Conservation (phyloP, 2,329 filamentous ascomycete genomes). For the Neurospora crassa region DNA sequence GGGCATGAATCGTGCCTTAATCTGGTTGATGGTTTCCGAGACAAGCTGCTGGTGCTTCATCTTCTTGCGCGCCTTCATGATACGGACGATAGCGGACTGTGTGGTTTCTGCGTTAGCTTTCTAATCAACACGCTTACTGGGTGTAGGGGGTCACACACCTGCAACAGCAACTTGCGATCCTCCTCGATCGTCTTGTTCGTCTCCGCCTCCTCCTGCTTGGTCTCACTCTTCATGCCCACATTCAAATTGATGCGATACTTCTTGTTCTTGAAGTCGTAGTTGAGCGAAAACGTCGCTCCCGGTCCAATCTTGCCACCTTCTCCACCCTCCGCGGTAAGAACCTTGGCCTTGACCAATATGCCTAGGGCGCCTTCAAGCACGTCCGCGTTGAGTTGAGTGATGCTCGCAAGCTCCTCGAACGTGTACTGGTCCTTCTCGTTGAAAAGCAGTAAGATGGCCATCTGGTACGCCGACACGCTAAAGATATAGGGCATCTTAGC, state of each 20-base stretch:
- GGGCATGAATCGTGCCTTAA: conserved; percentile 83
- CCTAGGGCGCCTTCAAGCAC: conserved; percentile 77
- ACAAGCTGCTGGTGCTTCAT: conserved; percentile 97
- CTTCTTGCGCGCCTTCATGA: conserved; percentile 99
- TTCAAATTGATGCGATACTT: conserved; percentile 97
- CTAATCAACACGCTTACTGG: not conserved
- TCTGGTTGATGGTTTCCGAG: conserved; percentile 91
- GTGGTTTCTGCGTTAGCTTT: not conserved
- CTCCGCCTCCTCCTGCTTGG: conserved; percentile 91
- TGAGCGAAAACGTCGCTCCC: conserved; percentile 73
- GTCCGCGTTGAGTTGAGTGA: conserved; percentile 71
- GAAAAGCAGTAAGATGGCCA: conserved; percentile 90
- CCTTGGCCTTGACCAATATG: conserved; percentile 88
- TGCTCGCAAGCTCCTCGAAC: conserved; percentile 79
- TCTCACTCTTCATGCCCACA: conserved; percentile 86
- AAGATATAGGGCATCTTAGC: conserved; percentile 91
- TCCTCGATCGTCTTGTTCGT: conserved; percentile 99
- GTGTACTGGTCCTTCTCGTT: conserved; percentile 80
- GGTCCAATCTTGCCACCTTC: conserved; percentile 67
- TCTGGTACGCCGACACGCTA: conserved; percentile 95
- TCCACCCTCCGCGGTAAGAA: conserved; percentile 56
- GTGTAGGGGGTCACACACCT: conserved; percentile 52
- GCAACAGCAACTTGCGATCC: conserved; percentile 89
- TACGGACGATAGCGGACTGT: conserved; percentile 98
- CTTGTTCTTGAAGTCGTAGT: conserved; percentile 96